Evolutionary conservation across 129 eudicot species (phyloP).

Genomic region (Cynara cardunculus): DNA sequence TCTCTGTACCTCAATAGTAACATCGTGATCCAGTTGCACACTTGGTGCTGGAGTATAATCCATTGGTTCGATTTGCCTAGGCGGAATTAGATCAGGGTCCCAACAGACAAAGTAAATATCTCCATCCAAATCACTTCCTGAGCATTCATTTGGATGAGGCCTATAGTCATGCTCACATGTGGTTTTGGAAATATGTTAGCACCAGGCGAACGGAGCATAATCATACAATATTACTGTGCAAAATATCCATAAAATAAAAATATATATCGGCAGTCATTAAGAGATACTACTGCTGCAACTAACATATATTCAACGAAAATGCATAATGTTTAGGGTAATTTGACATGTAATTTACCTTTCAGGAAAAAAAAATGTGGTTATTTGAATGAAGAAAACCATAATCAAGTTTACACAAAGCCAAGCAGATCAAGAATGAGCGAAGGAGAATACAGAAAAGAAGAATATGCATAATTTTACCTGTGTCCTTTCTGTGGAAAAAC

Average conservation of each 20-base stretch:
- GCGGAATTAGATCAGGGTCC: constrained; percentile 73
- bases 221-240: neutral
- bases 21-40: constrained; percentile 53
- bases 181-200: constrained; percentile 2
- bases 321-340: too few species aligned
- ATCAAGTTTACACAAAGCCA: too few species aligned
- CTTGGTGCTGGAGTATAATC: constrained; percentile 59
- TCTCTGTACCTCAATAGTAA: constrained; percentile 68
- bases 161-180: constrained; percentile 26
- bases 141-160: constrained; percentile 94
- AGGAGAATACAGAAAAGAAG: neutral
- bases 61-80: constrained; percentile 52
- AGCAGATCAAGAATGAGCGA: too few species aligned
- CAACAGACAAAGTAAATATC: constrained; percentile 83
- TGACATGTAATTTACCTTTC: too few species aligned
- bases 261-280: too few species aligned
- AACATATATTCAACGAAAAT: too few species aligned
- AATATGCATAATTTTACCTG: constrained; percentile 33
- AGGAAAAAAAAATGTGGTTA: neutral
- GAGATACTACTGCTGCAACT: too few species aligned
- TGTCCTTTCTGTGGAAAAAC: constrained; percentile 74
- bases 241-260: neutral
- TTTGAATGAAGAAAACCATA: neutral
- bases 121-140: constrained; percentile 96
- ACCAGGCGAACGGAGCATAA: constrained; percentile 10